A percentile compares a stretch with the other conserved stretches of the same genome.
Conservation (phyloP, 768 basidiomycete genomes). For the Chalciporus piperatus region DNA sequence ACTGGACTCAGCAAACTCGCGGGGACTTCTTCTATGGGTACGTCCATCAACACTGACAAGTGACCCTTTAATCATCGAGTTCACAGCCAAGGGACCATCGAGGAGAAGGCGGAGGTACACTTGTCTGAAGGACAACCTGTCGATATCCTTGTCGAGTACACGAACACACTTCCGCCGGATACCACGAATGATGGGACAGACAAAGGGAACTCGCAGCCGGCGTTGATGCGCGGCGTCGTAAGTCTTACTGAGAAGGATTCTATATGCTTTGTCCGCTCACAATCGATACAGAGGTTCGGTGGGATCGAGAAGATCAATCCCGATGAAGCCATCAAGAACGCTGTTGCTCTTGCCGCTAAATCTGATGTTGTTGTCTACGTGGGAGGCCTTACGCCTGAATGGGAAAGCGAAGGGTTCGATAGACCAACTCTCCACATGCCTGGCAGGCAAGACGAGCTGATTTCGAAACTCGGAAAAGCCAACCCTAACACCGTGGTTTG, state of each 20-base stretch:
- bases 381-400: slow-evolving; percentile 64
- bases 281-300: slow-evolving; percentile 52
- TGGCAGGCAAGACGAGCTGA: slow-evolving; percentile 57
- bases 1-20: slow-evolving; percentile 65
- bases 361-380: slow-evolving; percentile 59
- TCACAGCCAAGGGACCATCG: slow-evolving; percentile 53
- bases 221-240: slow-evolving; percentile 67
- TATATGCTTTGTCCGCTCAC: too few species aligned
- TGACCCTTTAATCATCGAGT: slow-evolving; percentile 22
- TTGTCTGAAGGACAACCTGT: slow-evolving; percentile 45
- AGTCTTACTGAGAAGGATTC: too few species aligned
- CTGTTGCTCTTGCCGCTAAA: slow-evolving; percentile 50
- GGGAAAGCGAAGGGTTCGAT: slow-evolving; percentile 78
- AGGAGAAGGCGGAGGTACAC: slow-evolving; percentile 54
- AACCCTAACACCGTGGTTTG: slow-evolving; percentile 60
- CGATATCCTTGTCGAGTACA: slow-evolving; percentile 59
- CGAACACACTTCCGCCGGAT: slow-evolving; percentile 52
- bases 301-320: slow-evolving; percentile 61
- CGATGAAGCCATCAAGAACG: slow-evolving; percentile 53
- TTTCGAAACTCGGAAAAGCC: slow-evolving; percentile 46
- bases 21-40: slow-evolving; percentile 71
- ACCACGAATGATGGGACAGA: slow-evolving; percentile 31
- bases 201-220: slow-evolving; percentile 51
- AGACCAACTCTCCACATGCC: slow-evolving; percentile 59
- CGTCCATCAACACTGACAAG: slow-evolving; percentile 11